These are phyloP conservation scores for Blastomyces parvus DNA, from an alignment of 2,329 filamentous ascomycete species.

Conservation along the genomic window DNA sequence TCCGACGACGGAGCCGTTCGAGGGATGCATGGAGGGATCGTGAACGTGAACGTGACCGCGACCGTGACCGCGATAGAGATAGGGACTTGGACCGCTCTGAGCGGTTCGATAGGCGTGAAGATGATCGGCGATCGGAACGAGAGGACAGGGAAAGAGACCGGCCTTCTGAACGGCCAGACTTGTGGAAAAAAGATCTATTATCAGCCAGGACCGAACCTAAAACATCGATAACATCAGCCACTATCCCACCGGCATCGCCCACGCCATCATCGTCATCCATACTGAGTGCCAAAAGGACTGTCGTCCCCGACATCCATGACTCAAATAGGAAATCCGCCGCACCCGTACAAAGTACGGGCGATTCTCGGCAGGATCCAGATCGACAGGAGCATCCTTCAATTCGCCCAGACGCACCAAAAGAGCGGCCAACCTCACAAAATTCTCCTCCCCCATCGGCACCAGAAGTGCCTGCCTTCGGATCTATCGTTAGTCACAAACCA, in stretches of 20 bases:
- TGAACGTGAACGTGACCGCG: constrained; percentile 29
- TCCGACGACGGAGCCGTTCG: constrained; percentile 37
- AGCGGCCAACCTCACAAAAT: constrained; percentile 22
- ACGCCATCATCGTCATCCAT: neutral
- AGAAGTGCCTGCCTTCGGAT: constrained; percentile 37
- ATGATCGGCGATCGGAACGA: constrained; percentile 23
- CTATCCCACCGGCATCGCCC: constrained; percentile 11
- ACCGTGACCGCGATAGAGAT: constrained; percentile 27
- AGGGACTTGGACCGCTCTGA: constrained; percentile 18
- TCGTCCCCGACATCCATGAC: constrained; percentile 11
- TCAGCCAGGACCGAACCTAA: constrained; percentile 20
- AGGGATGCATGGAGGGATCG: constrained; percentile 37
- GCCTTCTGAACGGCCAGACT: constrained; percentile 24
- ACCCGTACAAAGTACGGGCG: constrained; percentile 15
- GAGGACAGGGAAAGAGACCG: constrained; percentile 21
- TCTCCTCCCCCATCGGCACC: constrained; percentile 33
- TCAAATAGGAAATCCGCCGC: neutral
- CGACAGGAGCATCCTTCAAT: constrained; percentile 21
- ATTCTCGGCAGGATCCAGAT: constrained; percentile 26
- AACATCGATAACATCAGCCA: constrained; percentile 15
- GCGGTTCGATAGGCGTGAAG: constrained; percentile 25
- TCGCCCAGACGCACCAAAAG: constrained; percentile 24
- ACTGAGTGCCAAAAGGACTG: constrained; percentile 2
- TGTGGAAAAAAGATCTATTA: constrained; percentile 34
- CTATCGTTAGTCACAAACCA: constrained; percentile 25